phyloP scores from a whole-genome alignment of 352 stramenopile species.

The Aphanomyces stellatus region DNA sequence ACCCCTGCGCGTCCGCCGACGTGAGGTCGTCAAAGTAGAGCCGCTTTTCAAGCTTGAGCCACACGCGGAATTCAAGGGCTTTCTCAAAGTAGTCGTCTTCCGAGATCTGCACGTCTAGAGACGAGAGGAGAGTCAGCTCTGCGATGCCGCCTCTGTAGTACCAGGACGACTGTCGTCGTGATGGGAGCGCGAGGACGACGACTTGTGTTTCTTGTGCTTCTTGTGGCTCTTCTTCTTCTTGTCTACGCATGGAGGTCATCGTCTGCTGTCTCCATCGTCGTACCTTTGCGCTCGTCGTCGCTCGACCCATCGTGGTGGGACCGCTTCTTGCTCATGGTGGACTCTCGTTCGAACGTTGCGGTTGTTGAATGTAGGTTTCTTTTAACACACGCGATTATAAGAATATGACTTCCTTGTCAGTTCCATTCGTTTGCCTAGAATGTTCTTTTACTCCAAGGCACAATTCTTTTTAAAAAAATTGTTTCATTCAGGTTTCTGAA shows the following conservation, averaged over 20 bases:
- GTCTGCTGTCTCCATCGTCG: too few species aligned
- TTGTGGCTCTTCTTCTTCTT: conserved; percentile 24
- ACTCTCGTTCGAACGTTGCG: not conserved
- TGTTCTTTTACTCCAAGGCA: not conserved
- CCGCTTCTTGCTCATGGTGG: not conserved
- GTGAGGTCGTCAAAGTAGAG: conserved; percentile 70
- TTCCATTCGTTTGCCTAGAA: too few species aligned
- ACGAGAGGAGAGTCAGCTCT: too few species aligned
- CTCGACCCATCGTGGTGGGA: not conserved
- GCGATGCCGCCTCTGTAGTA: not conserved
- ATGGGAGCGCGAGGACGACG: too few species aligned
- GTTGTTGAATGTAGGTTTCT: not conserved
- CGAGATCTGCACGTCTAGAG: conserved; percentile 28
- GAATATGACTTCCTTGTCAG: too few species aligned
- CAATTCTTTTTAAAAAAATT: not conserved
- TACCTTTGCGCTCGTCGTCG: too few species aligned
- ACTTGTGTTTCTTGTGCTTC: conserved; percentile 22
- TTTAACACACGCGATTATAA: too few species aligned
- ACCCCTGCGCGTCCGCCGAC: conserved; percentile 36
- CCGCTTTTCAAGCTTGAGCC: conserved; percentile 46
- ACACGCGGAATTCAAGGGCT: conserved; percentile 62
- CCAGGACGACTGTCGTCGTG: not conserved
- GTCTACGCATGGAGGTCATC: too few species aligned
- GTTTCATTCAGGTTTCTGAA: not conserved
- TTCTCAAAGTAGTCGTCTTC: conserved; percentile 63